Conservation (phyloP, 148 eudicot genomes). For the Selenicereus undatus region DNA sequence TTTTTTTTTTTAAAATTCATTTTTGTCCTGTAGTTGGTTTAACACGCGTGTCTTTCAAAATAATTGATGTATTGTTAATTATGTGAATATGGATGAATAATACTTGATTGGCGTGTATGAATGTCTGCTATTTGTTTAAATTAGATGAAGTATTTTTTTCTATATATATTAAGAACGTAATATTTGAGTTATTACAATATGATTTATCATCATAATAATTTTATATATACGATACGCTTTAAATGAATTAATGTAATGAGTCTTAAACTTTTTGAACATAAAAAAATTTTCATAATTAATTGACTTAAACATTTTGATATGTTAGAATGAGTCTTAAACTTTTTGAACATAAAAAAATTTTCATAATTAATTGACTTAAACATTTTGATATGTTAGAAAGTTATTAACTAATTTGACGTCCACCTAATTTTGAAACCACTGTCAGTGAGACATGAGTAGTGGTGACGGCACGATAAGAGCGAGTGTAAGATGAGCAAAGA, state of each 20-base stretch:
- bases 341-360: neutral
- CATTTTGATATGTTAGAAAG: no score
- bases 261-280: neutral
- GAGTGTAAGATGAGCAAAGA: neutral
- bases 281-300: neutral
- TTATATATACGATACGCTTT: no score
- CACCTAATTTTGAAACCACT: neutral
- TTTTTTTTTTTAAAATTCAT: neutral
- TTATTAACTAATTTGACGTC: neutral
- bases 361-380: no score
- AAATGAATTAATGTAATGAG: no score
- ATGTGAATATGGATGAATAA: neutral
- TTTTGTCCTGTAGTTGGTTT: neutral
- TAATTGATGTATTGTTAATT: neutral
- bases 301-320: no score
- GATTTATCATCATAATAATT: no score
- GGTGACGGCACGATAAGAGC: constrained; percentile 51
- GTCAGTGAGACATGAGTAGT: constrained; percentile 42
- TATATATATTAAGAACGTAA: no score
- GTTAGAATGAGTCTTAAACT: no score
- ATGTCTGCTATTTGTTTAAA: neutral
- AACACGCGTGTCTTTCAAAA: neutral
- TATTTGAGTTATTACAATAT: no score
- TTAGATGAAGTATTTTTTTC: no score
- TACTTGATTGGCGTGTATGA: neutral